These are phyloP conservation scores for Tinospora cordifolia DNA, from an alignment of 164 flowering plant species.

Conservation along the genomic window DNA sequence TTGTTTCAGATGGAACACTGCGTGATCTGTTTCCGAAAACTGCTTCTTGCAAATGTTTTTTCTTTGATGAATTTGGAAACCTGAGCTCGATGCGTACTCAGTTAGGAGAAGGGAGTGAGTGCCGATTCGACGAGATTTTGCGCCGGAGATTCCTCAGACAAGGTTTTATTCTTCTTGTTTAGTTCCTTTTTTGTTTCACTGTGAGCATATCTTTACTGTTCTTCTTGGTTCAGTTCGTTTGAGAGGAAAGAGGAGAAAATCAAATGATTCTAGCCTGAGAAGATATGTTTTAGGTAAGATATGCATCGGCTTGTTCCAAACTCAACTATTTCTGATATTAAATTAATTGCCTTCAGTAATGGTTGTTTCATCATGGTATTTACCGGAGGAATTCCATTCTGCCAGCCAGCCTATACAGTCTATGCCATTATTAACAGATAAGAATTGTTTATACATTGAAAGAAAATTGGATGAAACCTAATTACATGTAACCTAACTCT, in stretches of 20 bases:
- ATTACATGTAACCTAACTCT: no score
- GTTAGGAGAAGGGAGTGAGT: constrained; percentile 22
- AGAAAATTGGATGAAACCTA: no score
- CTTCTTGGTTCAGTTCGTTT: constrained; percentile 47
- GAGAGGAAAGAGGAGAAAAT: constrained; percentile 42
- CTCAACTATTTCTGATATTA: neutral
- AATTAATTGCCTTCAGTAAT: neutral
- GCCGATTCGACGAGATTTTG: constrained; percentile 49
- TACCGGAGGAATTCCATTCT: neutral
- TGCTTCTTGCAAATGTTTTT: constrained; percentile 84
- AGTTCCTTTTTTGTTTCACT: neutral
- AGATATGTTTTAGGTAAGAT: constrained; percentile 15
- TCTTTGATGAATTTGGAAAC: constrained; percentile 57
- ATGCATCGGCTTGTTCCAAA: neutral
- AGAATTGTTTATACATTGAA: no score
- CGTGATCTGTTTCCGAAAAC: constrained; percentile 47
- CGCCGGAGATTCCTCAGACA: constrained; percentile 81
- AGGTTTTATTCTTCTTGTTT: constrained; percentile 34
- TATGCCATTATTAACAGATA: no score
- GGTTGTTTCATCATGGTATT: neutral
- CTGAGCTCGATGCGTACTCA: constrained; percentile 24
- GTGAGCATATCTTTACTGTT: neutral
- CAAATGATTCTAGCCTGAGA: constrained; percentile 21
- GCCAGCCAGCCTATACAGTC: neutral
- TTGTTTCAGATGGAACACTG: constrained; percentile 46